These are phyloP conservation scores for Smittium culicis DNA, from an alignment of 371 early-diverging fungal species.

Conservation along the genomic window DNA sequence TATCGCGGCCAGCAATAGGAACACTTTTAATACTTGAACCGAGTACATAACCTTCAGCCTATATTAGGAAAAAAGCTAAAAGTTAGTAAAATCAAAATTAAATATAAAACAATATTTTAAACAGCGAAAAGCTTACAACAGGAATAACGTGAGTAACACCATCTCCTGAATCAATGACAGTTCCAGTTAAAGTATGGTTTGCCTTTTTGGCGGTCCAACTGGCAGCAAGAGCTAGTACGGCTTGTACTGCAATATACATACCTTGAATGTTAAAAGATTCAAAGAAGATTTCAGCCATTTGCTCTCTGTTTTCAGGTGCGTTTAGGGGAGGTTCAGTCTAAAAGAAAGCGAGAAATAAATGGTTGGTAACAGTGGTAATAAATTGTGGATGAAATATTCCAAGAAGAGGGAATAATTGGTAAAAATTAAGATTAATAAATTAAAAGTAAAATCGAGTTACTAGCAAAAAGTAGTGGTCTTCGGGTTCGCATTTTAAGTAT, in stretches of 20 bases:
- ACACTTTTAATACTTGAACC: conserved; percentile 94
- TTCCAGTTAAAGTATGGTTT: conserved; percentile 80
- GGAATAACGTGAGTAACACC: conserved; percentile 98
- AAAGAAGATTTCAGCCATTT: conserved; percentile 86
- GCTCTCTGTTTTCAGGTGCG: conserved; percentile 83
- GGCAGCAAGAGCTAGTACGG: conserved; percentile 80
- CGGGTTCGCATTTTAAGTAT: conserved; percentile 93
- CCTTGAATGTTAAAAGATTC: conserved; percentile 81
- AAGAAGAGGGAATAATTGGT: no score
- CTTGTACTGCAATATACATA: conserved; percentile 85
- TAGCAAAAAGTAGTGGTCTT: conserved; percentile 87
- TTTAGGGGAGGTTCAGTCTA: conserved; percentile 80
- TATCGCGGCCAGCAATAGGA: conserved; percentile 94
- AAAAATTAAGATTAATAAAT: no score
- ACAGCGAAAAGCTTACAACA: conserved; percentile 45
- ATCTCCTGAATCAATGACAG: conserved; percentile 94
- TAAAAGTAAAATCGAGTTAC: no score
- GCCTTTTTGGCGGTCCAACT: conserved; percentile 73
- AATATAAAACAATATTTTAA: not conserved
- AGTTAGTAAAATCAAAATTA: not conserved
- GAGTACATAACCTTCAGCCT: conserved; percentile 88
- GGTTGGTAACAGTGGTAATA: not conserved
- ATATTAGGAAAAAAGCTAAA: not conserved
- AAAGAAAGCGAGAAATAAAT: not conserved
- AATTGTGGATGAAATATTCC: not conserved